Conservation (phyloP, 1,139 yeast genomes). For the Entelexis paramagnoliae region DNA sequence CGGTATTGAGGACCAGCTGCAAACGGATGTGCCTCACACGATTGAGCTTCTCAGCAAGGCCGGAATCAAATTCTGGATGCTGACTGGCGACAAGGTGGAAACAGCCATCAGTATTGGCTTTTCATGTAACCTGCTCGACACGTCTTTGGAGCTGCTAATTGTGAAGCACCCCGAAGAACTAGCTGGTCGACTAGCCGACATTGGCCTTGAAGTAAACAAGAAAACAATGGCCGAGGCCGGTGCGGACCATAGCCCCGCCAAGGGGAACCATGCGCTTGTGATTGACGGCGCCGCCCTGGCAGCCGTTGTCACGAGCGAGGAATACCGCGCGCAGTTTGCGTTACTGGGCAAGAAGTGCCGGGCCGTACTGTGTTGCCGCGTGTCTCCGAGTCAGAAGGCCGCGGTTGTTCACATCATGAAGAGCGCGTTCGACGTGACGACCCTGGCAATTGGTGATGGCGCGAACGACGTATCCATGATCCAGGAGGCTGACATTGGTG, state of each 20-base stretch:
- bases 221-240: conserved; percentile 52
- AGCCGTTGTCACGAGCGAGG: conserved; percentile 56
- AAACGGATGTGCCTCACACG: conserved; percentile 92
- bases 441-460: conserved; percentile 94
- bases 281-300: conserved; percentile 87
- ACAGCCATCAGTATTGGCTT: conserved; percentile 97
- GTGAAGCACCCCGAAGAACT: conserved; percentile 47
- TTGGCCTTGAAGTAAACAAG: conserved; percentile 41
- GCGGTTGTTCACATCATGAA: conserved; percentile 84
- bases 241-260: conserved; percentile 69
- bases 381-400: conserved; percentile 97
- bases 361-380: conserved; percentile 94
- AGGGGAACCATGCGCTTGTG: conserved; percentile 67
- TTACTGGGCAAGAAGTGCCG: conserved; percentile 85
- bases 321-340: conserved; percentile 52
- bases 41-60: conserved; percentile 75
- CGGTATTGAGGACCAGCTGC: conserved; percentile 95
- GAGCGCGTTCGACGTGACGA: conserved; percentile 70
- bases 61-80: conserved; percentile 92
- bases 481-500: conserved; percentile 96
- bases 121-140: conserved; percentile 80
- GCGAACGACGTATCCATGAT: conserved; percentile 99
- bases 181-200: conserved; percentile 48
- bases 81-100: conserved; percentile 95
- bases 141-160: conserved; percentile 75